Evolutionary conservation across 257 asterid genomes (phyloP).

Genomic region (Lycium barbarum): DNA sequence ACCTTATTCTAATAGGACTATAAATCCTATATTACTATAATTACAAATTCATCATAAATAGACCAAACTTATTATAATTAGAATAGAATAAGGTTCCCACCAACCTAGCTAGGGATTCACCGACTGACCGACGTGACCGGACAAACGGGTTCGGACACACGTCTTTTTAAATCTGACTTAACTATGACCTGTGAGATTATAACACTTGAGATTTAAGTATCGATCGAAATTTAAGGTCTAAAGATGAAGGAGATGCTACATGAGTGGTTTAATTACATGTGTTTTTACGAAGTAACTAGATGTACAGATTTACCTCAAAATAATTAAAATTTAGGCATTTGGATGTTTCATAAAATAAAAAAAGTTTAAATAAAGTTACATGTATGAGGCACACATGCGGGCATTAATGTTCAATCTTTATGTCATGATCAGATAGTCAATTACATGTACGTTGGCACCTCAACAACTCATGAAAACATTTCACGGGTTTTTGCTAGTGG

Average conservation of each 20-base stretch:
- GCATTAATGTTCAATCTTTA: slow-evolving; percentile 38
- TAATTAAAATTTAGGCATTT: not conserved
- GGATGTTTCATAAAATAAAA: not conserved
- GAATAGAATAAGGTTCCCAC: too few species aligned
- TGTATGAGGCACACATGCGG: slow-evolving; percentile 42
- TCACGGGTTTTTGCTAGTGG: slow-evolving; percentile 26
- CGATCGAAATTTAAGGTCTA: not conserved
- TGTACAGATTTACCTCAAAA: not conserved
- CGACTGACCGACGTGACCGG: too few species aligned
- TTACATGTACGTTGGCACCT: slow-evolving; percentile 31
- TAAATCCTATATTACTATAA: too few species aligned
- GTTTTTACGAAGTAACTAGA: not conserved
- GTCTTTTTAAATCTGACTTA: not conserved
- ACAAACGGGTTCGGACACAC: too few species aligned
- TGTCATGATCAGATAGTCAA: slow-evolving; percentile 43
- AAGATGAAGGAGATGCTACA: not conserved
- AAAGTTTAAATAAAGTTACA: not conserved
- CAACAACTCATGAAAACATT: not conserved
- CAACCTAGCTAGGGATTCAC: too few species aligned
- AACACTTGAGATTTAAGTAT: not conserved
- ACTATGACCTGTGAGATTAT: not conserved
- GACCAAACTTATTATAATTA: too few species aligned
- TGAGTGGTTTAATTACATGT: not conserved
- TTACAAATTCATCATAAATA: too few species aligned
- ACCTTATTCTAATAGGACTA: too few species aligned